Base-by-base conservation (phyloP, 192 early-diverging fungal species). In the Backusella parvicylindrica region DNA sequence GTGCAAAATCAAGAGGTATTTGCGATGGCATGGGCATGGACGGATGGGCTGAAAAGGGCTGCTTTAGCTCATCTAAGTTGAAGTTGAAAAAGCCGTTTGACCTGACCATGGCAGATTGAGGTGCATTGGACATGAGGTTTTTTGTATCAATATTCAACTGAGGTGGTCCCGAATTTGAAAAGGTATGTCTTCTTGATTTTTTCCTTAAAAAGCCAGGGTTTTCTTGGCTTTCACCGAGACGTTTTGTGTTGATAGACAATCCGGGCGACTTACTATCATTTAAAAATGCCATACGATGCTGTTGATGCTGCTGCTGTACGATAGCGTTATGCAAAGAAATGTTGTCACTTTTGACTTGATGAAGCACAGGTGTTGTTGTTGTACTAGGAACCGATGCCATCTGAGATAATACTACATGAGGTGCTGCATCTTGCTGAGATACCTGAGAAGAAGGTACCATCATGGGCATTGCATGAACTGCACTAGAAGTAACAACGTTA, bases 151-250 rank as follows among this genome's bases (percentile, higher is more conserved):
- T 47, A 28, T 47, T 70, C 16, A 70, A 6, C 6, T 30, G 26
- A 43, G 75, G 70, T 7, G 75, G 75, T 33, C 64, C 36, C 9
- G 69, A 47, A 4, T 60, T 71, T 12, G 75, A 77, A 12, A 77
- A 56, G 8, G 75, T 77, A 47, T 77, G 75, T 18, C 75, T 60
- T 70, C 75, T 69, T 9, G 69, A 70, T 38, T 76, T 76, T n/a
- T 70, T 65, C 6, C 23, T 60, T 60, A 12, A 28, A 28, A 60
- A 26, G 12, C 60, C 28, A 41, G 33, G 35, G 4, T 11, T 30
- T 2, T 43, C 37, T 15, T 43, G 35, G 21, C 15, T 18, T 63
- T 33, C 35, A n/a, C 11, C 35, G 12, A 60, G 11, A 23, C 18
- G 53, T 60, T 60, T 63, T 18, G 64, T 35, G 6, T 65, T 74